Percentiles rank a stretch among this genome's conserved stretches.
Evolutionary conservation across 1,284 basidiomycete genomes (phyloP).

Genomic region (Omphalotus olearius): DNA sequence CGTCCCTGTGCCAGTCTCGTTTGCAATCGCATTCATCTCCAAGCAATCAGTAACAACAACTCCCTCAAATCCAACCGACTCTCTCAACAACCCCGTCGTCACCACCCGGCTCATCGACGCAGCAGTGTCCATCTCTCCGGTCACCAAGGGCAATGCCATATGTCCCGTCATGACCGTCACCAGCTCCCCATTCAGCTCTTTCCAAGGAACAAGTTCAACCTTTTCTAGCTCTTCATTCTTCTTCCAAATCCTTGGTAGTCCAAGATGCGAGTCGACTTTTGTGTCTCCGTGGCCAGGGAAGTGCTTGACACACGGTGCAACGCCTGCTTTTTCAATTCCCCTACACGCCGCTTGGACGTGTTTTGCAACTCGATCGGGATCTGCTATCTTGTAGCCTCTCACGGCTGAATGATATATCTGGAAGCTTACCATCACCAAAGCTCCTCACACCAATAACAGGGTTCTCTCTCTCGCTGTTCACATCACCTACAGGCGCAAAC

Average conservation of each 20-base stretch:
- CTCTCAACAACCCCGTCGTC: conserved; percentile 49
- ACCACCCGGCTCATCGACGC: conserved; percentile 51
- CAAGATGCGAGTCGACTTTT: conserved; percentile 65
- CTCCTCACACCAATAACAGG: conserved; percentile 72
- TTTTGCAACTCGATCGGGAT: conserved; percentile 44
- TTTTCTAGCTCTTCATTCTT: conserved; percentile 31
- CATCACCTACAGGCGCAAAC: conserved; percentile 65
- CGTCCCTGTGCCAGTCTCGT: conserved; percentile 4
- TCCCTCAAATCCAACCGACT: conserved; percentile 41
- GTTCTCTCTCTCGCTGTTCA: conserved; percentile 62
- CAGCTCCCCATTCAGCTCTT: conserved; percentile 29
- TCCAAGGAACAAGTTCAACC: conserved; percentile 59
- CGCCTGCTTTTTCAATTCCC: conserved; percentile 42
- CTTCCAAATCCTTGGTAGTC: conserved; percentile 56
- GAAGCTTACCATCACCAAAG: conserved; percentile 57
- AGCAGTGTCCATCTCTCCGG: conserved; percentile 44
- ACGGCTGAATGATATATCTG: neutral
- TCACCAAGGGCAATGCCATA: conserved; percentile 59
- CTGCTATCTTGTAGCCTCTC: conserved; percentile 26
- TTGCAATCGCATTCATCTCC: conserved; percentile 67
- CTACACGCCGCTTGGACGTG: conserved; percentile 44
- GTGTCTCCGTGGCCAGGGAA: conserved; percentile 75
- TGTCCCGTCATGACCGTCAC: conserved; percentile 65
- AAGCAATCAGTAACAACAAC: conserved; percentile 65
- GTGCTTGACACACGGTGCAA: conserved; percentile 63